Evolutionary conservation across 768 basidiomycete genomes (phyloP), one percentile per base, ranked within the genome.

Genomic region (Albatrellus ellisii): DNA sequence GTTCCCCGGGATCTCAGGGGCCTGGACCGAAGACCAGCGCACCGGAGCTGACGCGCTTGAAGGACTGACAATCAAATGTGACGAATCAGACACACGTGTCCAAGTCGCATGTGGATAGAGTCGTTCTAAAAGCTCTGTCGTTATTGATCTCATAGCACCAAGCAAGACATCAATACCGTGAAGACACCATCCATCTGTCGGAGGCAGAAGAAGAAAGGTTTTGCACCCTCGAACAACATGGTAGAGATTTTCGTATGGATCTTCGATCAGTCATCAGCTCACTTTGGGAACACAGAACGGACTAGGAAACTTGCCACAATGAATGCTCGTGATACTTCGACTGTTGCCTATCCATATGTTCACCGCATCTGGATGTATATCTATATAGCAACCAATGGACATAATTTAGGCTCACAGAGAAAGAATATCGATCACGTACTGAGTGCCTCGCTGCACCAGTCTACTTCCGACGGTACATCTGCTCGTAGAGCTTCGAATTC

Each of bases 161-260:
- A n/a, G n/a, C n/a, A n/a, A n/a, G n/a, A n/a, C n/a, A n/a, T n/a
- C n/a, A n/a, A n/a, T n/a, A 89, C 91, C 90, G 64, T 77, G 59
- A 27, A 94, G 56, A 59, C 75, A 82, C 72, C 79, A 81, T 15
- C 83, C 80, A 54, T 92, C 91, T n/a, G 81, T 81, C 2, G 92
- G 92, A 2, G 91, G 85, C 17, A 91, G 60, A 9, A 97, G 68
- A 0, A 79, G 80, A 54, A 97, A 95, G 28, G 80, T 76, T 54
- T 95, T 97, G 35, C 70, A 62, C 9, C 90, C 92, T 34, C 83
- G 71, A 39, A 91, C 62, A 24, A 97, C 87, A 4, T 79, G 75
- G 59, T 95, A 95, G 42, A 95, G 75, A 57, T 95, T 97, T 63
- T 95, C 91, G 51, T 91, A 95, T 0, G 88, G 89, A 58, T 84